Evolutionary conservation across 148 eudicot genomes (phyloP).

Genomic region (Camellia granthamiana): DNA sequence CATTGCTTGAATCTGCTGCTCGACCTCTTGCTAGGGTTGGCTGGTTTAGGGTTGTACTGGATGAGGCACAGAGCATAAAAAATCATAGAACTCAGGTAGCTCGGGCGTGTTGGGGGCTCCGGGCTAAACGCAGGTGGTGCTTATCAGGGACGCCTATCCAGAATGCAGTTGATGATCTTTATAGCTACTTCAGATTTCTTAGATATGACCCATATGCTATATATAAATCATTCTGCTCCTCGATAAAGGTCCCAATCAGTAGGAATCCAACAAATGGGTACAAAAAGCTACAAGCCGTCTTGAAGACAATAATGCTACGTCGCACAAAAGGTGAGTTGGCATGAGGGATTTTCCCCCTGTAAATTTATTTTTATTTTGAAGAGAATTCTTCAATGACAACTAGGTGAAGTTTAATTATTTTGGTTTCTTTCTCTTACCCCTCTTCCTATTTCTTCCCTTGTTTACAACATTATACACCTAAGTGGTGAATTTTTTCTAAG

Average conservation of each 20-base stretch:
- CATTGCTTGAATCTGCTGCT: conserved; percentile 38
- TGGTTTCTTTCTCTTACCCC: background rate
- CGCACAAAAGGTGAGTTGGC: conserved; percentile 79
- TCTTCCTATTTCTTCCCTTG: background rate
- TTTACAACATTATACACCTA: background rate
- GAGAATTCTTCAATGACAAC: background rate
- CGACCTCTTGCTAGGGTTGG: conserved; percentile 82
- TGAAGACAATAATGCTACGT: conserved; percentile 92
- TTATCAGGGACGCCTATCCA: conserved; percentile 98
- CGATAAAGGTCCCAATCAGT: conserved; percentile 67
- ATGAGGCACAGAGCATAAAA: conserved; percentile 97
- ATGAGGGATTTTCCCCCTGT: background rate
- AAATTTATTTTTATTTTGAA: background rate
- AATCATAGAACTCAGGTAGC: conserved; percentile 87
- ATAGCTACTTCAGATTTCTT: conserved; percentile 95
- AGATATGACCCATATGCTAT: conserved; percentile 78
- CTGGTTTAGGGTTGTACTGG: conserved; percentile 97
- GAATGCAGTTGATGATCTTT: conserved; percentile 94
- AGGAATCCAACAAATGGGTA: conserved; percentile 65
- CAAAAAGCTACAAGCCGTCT: conserved; percentile 79
- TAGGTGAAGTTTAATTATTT: background rate
- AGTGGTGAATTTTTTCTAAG: background rate
- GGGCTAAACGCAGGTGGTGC: conserved; percentile 98
- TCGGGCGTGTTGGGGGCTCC: conserved; percentile 98
- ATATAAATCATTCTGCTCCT: conserved; percentile 58